These are phyloP conservation scores for Torulaspora pretoriensis DNA, from an alignment of 1,139 yeast genomes.

Conservation along the genomic window DNA sequence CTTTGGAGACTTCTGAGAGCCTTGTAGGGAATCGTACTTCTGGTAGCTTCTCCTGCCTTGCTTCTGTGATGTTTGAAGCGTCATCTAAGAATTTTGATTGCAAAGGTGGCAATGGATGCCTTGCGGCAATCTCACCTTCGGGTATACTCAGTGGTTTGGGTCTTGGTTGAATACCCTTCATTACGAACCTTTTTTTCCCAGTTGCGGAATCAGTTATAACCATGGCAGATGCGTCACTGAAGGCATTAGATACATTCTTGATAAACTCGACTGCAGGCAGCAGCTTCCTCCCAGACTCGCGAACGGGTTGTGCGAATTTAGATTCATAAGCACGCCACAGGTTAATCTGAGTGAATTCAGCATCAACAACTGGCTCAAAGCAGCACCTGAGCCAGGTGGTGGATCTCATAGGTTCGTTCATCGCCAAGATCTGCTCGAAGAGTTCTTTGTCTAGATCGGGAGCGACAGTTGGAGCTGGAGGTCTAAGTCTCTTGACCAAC, in stretches of 20 bases:
- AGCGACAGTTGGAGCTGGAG: slow-evolving; percentile 52
- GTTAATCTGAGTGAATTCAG: slow-evolving; percentile 92
- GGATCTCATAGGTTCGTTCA: slow-evolving; percentile 88
- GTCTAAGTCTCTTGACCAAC: slow-evolving; percentile 42
- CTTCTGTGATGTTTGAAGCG: slow-evolving; percentile 20
- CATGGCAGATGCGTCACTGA: slow-evolving; percentile 91
- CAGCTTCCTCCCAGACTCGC: slow-evolving; percentile 49
- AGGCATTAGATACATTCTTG: slow-evolving; percentile 87
- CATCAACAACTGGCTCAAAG: slow-evolving; percentile 68
- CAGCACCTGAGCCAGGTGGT: slow-evolving; percentile 94
- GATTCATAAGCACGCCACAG: slow-evolving; percentile 94
- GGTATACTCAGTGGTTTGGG: slow-evolving; percentile 44
- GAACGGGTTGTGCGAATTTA: slow-evolving; percentile 58
- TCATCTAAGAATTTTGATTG: slow-evolving; percentile 25
- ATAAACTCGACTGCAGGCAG: slow-evolving; percentile 96
- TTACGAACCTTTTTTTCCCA: slow-evolving; percentile 75
- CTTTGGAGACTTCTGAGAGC: slow-evolving; percentile 35
- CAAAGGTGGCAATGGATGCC: slow-evolving; percentile 15
- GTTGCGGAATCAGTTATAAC: slow-evolving; percentile 60
- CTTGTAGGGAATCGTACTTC: slow-evolving; percentile 28
- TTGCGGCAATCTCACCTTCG: slow-evolving; percentile 28
- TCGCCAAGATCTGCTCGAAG: slow-evolving; percentile 53
- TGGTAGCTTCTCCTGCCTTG: slow-evolving; percentile 30
- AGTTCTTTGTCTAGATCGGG: slow-evolving; percentile 62
- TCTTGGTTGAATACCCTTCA: slow-evolving; percentile 82